These are phyloP conservation scores for Colletotrichum higginsianum DNA, from an alignment of 2,329 filamentous ascomycete genomes.

Conservation along the genomic window DNA sequence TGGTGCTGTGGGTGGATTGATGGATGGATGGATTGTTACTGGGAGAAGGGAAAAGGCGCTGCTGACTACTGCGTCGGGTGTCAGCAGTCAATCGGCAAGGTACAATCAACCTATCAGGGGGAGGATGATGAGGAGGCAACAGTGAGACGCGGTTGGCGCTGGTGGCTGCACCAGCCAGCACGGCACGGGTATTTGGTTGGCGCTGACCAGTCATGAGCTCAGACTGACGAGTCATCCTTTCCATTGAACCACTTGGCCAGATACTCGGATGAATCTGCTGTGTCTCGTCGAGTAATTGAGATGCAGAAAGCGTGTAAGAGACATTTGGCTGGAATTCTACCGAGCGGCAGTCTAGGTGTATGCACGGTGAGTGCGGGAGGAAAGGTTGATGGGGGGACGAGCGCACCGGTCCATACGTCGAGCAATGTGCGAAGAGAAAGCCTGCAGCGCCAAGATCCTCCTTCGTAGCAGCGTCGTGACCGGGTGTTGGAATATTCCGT, in stretches of 20 bases:
- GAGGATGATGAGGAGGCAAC: too few species aligned
- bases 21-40: background rate
- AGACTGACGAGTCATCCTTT: slow-evolving; percentile 1
- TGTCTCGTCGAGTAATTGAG: slow-evolving; percentile 25
- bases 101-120: background rate
- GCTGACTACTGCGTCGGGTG: background rate
- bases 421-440: slow-evolving; percentile 5
- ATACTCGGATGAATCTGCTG: slow-evolving; percentile 6
- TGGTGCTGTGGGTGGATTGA: background rate
- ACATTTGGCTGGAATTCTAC: slow-evolving; percentile 7
- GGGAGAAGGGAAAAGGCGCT: too few species aligned
- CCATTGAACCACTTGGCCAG: slow-evolving; percentile 12
- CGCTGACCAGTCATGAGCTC: slow-evolving; percentile 20
- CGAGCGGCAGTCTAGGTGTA: slow-evolving; percentile 10
- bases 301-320: background rate
- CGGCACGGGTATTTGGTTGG: slow-evolving; percentile 10
- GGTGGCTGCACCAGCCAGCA: background rate
- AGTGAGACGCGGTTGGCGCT: slow-evolving; percentile 22
- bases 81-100: background rate
- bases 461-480: background rate
- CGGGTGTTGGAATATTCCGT: slow-evolving; percentile 20
- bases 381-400: background rate
- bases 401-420: background rate
- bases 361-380: slow-evolving; percentile 15
- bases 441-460: slow-evolving; percentile 25